A percentile compares a stretch with the other conserved stretches of the same genome.
Evolutionary conservation across 441 rosid species (phyloP).

Genomic region (Gossypium laxum): DNA sequence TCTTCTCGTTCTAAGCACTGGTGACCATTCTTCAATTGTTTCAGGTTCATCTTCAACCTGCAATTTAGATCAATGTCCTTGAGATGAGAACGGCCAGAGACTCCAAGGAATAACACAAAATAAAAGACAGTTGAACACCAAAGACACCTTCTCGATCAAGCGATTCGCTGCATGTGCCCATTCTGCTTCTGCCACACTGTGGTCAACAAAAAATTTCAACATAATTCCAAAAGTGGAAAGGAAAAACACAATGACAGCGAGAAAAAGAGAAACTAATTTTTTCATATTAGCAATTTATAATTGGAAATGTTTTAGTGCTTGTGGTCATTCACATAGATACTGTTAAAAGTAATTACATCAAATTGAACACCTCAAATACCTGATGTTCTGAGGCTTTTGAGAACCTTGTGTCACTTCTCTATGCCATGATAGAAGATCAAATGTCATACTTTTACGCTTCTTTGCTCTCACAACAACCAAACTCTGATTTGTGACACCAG

Average conservation of each 20-base stretch:
- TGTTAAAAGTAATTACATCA: background rate
- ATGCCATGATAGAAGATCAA: slow-evolving; percentile 61
- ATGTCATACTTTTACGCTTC: slow-evolving; percentile 55
- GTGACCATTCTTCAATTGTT: slow-evolving; percentile 31
- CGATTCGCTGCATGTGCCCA: slow-evolving; percentile 63
- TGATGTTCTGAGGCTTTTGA: slow-evolving; percentile 40
- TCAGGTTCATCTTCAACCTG: slow-evolving; percentile 60
- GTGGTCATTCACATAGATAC: background rate
- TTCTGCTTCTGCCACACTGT: slow-evolving; percentile 59
- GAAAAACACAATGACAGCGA: background rate
- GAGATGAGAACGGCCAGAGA: slow-evolving; percentile 6
- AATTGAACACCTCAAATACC: slow-evolving; percentile 31
- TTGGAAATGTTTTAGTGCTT: background rate
- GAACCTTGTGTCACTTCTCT: slow-evolving; percentile 42
- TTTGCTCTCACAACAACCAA: slow-evolving; percentile 30
- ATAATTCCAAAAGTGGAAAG: background rate
- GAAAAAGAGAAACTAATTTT: background rate
- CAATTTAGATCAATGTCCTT: slow-evolving; percentile 14
- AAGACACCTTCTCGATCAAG: slow-evolving; percentile 61
- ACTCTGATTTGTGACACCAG: slow-evolving; percentile 27
- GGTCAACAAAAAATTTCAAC: slow-evolving; percentile 20
- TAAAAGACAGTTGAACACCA: slow-evolving; percentile 2
- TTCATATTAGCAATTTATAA: background rate
- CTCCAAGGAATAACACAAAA: background rate
- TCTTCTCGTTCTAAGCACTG: slow-evolving; percentile 45